Evolutionary conservation across 768 basidiomycete species (phyloP), one percentile per base, ranked within the genome.

Genomic region (Phanerodontia chrysosporium): DNA sequence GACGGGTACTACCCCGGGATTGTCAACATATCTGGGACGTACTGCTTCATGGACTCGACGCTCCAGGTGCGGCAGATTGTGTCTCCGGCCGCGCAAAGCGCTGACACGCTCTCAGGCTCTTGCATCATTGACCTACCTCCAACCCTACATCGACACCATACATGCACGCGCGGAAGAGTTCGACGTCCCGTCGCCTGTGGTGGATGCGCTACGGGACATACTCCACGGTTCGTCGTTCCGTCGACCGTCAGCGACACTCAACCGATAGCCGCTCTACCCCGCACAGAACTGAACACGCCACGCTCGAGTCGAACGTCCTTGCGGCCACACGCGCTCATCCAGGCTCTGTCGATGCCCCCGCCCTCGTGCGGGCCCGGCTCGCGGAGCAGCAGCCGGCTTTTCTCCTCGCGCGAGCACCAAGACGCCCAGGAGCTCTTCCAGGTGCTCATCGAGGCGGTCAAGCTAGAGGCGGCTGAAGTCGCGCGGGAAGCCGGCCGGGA

Each of bases 361-460:
- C 39, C 32, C 21, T 36, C 52, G 22, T 53, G 35, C 5, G 12
- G 35, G 12, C 22, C 52, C 22, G 78, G 81, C 60, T 75, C 80
- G 36, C 72, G 77, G 32, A 81, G 80, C 51, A 81, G 81, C 62
- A 80, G 81, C 64, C 80, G 87, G 0, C 79, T 94, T 12, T 87
- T 96, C 72, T 84, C 85, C 63, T 93, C 93, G 1, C 86, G 92
- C 13, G 94, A 97, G 69, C 96, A 98, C 70, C 96, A 98, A 75
- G 96, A 98, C 70, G 96, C 96, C 4, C 96, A 98, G 68, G 96
- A 98, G 69, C 81, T 98, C n/a, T 98, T 97, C 75, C 89, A 96
- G 65, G 85, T 98, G 30, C 77, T 98, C 9, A 89, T 94, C 1
- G 94, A 95, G 70, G 90, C 86, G 54, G 80, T 98, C 64, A 92